phyloP scores from a whole-genome alignment of 768 basidiomycete genomes.

The Pholiota microspora region DNA sequence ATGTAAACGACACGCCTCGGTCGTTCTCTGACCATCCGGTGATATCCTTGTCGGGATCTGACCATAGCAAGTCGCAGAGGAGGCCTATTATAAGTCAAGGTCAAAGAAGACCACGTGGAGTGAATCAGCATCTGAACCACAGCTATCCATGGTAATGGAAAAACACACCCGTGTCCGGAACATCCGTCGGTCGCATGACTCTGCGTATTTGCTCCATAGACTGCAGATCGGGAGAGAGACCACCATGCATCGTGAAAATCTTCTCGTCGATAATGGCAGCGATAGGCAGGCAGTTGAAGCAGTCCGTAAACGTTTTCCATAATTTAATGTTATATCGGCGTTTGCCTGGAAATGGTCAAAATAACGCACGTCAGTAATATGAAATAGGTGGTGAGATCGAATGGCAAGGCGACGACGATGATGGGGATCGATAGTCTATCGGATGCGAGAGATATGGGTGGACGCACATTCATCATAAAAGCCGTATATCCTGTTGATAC shows the following conservation, averaged over 20 bases:
- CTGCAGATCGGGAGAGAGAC: conserved; percentile 94
- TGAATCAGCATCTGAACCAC: conserved; percentile 7
- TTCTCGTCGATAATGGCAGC: conserved; percentile 99
- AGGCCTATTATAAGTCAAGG: conserved; percentile 56
- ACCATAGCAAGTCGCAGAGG: conserved; percentile 96
- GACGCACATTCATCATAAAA: conserved; percentile 99
- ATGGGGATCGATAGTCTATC: conserved; percentile 6
- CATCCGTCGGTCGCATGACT: conserved; percentile 98
- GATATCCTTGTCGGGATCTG: conserved; percentile 99
- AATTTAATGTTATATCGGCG: conserved; percentile 99
- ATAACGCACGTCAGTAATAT: background rate
- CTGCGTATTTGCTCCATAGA: conserved; percentile 99
- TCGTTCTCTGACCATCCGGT: conserved; percentile 99
- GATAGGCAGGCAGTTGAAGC: conserved; percentile 99
- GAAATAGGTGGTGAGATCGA: conserved; percentile 3
- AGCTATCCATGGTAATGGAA: conserved; percentile 3
- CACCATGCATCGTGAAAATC: conserved; percentile 99
- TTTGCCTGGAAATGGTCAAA: conserved; percentile 65
- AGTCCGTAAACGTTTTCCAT: conserved; percentile 99
- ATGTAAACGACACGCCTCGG: conserved; percentile 97
- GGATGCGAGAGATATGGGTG: conserved; percentile 3
- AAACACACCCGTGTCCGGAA: conserved; percentile 89
- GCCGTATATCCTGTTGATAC: conserved; percentile 99
- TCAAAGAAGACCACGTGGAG: background rate
- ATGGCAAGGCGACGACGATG: conserved; percentile 6